Conservation (phyloP, 495 filamentous ascomycete species). For the Penicilliopsis zonata region DNA sequence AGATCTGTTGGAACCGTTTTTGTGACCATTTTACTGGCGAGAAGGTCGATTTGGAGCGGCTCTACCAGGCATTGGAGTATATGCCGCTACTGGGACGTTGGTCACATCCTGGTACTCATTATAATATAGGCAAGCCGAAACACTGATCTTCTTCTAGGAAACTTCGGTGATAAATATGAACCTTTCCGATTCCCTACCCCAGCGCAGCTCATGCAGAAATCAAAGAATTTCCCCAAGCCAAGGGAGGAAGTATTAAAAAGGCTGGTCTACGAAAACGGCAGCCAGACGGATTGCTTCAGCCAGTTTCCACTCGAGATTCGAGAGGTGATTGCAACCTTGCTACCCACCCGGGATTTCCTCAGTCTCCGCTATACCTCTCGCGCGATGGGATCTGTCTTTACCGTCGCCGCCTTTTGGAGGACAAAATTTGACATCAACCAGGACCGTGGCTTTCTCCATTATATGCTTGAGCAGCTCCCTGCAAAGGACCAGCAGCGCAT, state of each 20-base stretch:
- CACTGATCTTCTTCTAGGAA: not conserved
- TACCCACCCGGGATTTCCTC: not conserved
- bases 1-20: not conserved
- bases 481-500: not conserved
- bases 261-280: not conserved
- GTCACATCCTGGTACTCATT: too few relatives aligned
- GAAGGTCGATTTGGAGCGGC: too few relatives aligned
- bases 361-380: not conserved
- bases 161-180: not conserved
- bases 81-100: too few relatives aligned
- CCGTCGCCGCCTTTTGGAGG: not conserved
- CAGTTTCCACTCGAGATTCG: not conserved
- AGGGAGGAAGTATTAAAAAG: not conserved
- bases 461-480: not conserved
- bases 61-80: too few relatives aligned
- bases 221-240: not conserved
- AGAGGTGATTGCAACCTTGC: not conserved
- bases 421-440: not conserved
- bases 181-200: not conserved
- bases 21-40: too few relatives aligned
- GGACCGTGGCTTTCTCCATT: not conserved
- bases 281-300: not conserved
- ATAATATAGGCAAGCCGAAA: too few relatives aligned
- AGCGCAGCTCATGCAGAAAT: not conserved
- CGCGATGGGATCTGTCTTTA: not conserved